Conservation (phyloP, 2,329 filamentous ascomycete species). For the Penicillium freii region DNA sequence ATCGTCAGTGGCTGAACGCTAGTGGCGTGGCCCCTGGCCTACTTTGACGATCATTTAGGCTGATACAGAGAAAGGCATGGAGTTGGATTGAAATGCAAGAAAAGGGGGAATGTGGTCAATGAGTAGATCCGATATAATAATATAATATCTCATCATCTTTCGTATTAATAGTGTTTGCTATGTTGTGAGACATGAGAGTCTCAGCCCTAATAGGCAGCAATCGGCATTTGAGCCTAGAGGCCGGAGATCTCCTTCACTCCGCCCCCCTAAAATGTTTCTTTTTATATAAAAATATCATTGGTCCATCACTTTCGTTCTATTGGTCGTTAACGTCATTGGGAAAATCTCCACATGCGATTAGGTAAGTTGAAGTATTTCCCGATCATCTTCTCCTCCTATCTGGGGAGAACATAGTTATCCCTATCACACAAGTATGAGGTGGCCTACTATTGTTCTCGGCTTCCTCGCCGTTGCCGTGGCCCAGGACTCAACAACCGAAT, state of each 20-base stretch:
- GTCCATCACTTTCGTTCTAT: constrained; percentile 2
- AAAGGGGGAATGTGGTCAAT: not conserved
- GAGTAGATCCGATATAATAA: no score
- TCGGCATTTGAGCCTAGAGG: not conserved
- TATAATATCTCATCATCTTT: no score
- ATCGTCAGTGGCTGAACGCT: constrained; percentile 26
- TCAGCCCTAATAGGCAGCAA: not conserved
- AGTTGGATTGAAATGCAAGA: not conserved
- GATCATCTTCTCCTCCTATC: not conserved
- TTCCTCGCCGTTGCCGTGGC: constrained; percentile 17
- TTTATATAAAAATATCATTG: constrained; percentile 7
- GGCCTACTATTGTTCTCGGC: constrained; percentile 13
- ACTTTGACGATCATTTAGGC: constrained; percentile 15
- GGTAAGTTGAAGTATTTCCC: constrained; percentile 2
- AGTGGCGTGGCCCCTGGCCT: constrained; percentile 12
- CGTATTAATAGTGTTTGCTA: no score
- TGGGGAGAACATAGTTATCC: not conserved
- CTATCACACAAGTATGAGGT: constrained; percentile 17
- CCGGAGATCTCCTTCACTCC: not conserved
- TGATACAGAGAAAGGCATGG: not conserved
- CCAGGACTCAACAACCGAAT: constrained; percentile 4
- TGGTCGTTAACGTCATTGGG: constrained; percentile 10
- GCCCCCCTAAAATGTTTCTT: not conserved
- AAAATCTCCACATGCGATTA: not conserved
- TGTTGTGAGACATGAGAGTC: no score